Evolutionary conservation across 23 red algal species (phyloP).

Genomic region (Agarophyton chilense): DNA sequence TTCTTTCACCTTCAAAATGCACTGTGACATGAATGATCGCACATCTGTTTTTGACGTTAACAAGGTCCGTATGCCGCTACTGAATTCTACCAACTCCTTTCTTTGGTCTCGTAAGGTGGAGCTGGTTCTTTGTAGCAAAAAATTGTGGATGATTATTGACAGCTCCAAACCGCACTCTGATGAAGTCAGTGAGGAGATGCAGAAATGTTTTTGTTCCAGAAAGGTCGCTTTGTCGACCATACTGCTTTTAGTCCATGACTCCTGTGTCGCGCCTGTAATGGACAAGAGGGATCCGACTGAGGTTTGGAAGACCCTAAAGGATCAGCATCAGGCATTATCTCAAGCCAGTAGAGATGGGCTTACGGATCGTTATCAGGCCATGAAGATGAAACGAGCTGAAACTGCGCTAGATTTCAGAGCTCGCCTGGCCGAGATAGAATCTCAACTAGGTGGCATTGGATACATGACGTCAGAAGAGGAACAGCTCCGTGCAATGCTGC

Average conservation of each 20-base stretch:
- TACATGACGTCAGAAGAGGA: neutral
- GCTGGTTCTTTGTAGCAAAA: neutral
- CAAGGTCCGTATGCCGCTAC: neutral
- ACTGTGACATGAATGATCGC: too few species aligned
- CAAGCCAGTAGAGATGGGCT: neutral
- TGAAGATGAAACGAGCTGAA: too few species aligned
- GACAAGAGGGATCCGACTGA: neutral
- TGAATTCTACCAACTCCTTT: too few species aligned
- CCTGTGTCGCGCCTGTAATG: too few species aligned
- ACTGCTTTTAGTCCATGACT: neutral
- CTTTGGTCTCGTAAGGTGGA: neutral
- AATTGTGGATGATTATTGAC: neutral
- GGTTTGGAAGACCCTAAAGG: neutral
- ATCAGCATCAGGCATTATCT: neutral
- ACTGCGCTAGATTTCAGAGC: too few species aligned
- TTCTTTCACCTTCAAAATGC: neutral
- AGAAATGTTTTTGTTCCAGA: neutral
- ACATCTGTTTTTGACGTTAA: neutral
- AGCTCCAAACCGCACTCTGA: neutral
- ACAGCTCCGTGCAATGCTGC: conserved; percentile 2
- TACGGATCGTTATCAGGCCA: conserved; percentile 2
- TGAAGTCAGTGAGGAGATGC: neutral
- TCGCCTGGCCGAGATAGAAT: conserved; percentile 2
- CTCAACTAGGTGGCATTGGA: conserved; percentile 1
- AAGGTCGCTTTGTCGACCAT: neutral